These are phyloP conservation scores for Fusarium armeniacum DNA, from an alignment of 2,329 filamentous ascomycete genomes.

Conservation along the genomic window DNA sequence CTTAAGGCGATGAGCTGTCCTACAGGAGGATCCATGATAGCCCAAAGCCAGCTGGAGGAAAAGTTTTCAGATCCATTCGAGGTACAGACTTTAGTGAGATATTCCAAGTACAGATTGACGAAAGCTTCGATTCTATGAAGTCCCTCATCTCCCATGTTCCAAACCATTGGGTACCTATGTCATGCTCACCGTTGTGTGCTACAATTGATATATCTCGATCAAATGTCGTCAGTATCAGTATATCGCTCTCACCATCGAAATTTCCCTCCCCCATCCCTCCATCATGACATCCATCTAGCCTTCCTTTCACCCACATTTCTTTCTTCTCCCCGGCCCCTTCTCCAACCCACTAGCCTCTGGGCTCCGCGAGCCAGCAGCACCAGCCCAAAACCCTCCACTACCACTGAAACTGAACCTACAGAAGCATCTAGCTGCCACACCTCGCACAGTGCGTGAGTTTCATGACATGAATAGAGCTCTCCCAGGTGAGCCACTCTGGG, in stretches of 20 bases:
- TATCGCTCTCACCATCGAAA: constrained; percentile 18
- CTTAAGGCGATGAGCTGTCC: constrained; percentile 30
- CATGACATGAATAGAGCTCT: constrained; percentile 12
- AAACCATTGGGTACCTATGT: constrained; percentile 2
- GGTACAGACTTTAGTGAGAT: background rate
- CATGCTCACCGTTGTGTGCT: background rate
- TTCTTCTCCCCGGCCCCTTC: constrained; percentile 32
- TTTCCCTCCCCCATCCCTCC: constrained; percentile 38
- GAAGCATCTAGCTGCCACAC: constrained; percentile 36
- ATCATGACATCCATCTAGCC: constrained; percentile 38
- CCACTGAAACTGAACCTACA: constrained; percentile 25
- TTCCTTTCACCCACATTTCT: constrained; percentile 42
- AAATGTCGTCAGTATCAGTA: constrained; percentile 35
- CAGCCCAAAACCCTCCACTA: constrained; percentile 20
- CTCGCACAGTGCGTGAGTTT: constrained; percentile 25
- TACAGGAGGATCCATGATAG: constrained; percentile 29
- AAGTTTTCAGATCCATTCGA: constrained; percentile 21
- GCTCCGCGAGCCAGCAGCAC: constrained; percentile 25
- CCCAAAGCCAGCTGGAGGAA: constrained; percentile 6
- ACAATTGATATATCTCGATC: constrained; percentile 27
- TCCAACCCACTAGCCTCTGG: constrained; percentile 35
- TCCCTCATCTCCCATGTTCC: background rate
- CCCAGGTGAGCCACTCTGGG: constrained; percentile 36
- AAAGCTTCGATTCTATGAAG: background rate
- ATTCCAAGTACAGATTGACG: background rate